Evolutionary conservation across 2,329 filamentous ascomycete species (phyloP), one percentile per base, ranked within the genome.

Genomic region (Clathrospora elynae): DNA sequence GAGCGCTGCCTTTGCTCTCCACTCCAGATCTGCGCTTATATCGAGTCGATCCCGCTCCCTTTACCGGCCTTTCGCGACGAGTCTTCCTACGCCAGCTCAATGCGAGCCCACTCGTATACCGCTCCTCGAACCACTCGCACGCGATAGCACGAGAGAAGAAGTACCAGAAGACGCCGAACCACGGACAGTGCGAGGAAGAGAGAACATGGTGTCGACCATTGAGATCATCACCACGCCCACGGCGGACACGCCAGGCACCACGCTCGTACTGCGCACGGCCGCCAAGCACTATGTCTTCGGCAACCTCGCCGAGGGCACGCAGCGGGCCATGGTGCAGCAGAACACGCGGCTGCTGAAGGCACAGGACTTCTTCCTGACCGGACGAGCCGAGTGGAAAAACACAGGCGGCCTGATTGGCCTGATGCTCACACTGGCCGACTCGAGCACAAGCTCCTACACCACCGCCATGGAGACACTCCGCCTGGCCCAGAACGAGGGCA

Each of bases 251-350:
- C 82, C 85, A 1, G 92, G 92, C 39, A 88, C 89, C 2, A 81
- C 82, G 35, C 69, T 97, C 20, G 67, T 90, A 24, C 76, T 99
- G 5, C 85, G 92, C 65, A 91, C 90, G 62, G 32, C 55, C 11
- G 44, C 17, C 22, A 88, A 92, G 58, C 85, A 86, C 59, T 99
- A 99, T 70, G 57, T 96, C 11, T 87, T 99, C 62, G 93, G 93
- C 13, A 85, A 87, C 59, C 69, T 92, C 11, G 75, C 84, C 7
- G 93, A 99, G 71, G 93, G 92, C 11, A 87, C 87, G 0, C 93
- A 97, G 74, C 81, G 93, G 43, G 83, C 85, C 33, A 77, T 87
- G 62, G 78, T 79, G 24, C 84, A 91, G 70, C 81, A 85, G 51
- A 87, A 84, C 42, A 65, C 86, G 7, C 75, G 78, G 22, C 61